phyloP scores from a whole-genome alignment of 371 early-diverging fungal genomes.

The Mortierella sp. region DNA sequence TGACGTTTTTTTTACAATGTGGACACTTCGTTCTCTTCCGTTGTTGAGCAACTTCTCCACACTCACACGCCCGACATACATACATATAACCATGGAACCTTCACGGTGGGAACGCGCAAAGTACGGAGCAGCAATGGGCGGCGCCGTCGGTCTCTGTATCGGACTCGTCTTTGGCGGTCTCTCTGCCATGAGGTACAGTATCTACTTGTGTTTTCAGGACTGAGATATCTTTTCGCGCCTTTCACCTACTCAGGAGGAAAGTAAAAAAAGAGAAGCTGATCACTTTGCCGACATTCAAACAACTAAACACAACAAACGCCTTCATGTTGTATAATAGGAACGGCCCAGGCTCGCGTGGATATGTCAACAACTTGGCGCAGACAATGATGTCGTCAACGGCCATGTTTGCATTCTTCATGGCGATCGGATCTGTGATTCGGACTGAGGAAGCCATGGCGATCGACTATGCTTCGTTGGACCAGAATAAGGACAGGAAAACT shows the following conservation, averaged over 20 bases:
- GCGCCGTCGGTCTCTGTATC: constrained; percentile 87
- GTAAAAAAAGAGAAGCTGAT: not conserved
- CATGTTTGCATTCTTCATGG: constrained; percentile 77
- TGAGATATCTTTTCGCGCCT: not conserved
- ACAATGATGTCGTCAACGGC: constrained; percentile 72
- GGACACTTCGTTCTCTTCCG: not conserved
- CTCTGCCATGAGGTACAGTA: constrained; percentile 75
- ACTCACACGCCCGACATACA: not conserved
- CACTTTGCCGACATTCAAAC: not conserved
- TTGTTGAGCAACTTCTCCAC: not conserved
- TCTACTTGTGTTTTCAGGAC: not conserved
- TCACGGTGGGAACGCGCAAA: constrained; percentile 80
- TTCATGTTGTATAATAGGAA: constrained; percentile 49
- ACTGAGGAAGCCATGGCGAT: constrained; percentile 65
- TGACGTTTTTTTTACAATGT: not conserved
- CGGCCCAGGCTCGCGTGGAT: constrained; percentile 75
- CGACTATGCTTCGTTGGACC: constrained; percentile 45
- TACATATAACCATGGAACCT: constrained; percentile 66
- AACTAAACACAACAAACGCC: not conserved
- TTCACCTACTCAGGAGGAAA: no score
- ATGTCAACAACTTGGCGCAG: constrained; percentile 70
- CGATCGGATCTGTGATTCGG: constrained; percentile 85
- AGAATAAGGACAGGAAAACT: constrained; percentile 52
- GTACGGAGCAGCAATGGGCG: constrained; percentile 89
- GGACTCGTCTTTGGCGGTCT: constrained; percentile 85